Percentiles rank a stretch among this genome's conserved stretches.
Conservation (phyloP, 345 rosid genomes). For the Boechera stricta region DNA sequence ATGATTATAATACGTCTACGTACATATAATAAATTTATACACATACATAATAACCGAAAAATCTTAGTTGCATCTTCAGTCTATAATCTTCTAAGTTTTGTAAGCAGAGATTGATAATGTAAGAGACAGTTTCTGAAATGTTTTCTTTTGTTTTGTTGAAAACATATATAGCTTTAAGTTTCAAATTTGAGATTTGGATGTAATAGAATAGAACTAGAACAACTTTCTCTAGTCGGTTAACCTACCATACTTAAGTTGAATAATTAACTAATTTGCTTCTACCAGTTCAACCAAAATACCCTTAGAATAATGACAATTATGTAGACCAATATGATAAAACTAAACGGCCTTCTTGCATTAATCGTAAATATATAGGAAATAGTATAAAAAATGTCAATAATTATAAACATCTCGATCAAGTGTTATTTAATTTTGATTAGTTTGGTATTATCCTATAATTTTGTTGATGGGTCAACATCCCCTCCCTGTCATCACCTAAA, state of each 20-base stretch:
- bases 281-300: conserved; percentile 54
- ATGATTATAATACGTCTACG: background rate
- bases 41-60: background rate
- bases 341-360: conserved; percentile 39
- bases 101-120: background rate
- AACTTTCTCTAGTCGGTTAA: conserved; percentile 37
- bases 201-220: conserved; percentile 25
- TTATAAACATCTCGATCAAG: conserved; percentile 38
- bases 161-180: background rate
- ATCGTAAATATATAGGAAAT: conserved; percentile 25
- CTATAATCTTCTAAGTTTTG: background rate
- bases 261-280: conserved; percentile 43
- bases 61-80: background rate
- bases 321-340: conserved; percentile 40
- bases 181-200: background rate
- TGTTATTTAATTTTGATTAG: conserved; percentile 59
- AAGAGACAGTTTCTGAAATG: conserved; percentile 1
- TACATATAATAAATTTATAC: background rate
- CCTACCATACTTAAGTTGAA: conserved; percentile 44
- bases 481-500: conserved; percentile 93
- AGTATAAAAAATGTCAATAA: background rate
- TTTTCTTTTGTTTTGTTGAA: background rate
- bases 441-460: conserved; percentile 77
- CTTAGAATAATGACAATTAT: conserved; percentile 50
- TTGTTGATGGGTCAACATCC: conserved; percentile 98